Evolutionary conservation across 2,329 filamentous ascomycete genomes (phyloP).

Genomic region (Xylariaceae sp.): DNA sequence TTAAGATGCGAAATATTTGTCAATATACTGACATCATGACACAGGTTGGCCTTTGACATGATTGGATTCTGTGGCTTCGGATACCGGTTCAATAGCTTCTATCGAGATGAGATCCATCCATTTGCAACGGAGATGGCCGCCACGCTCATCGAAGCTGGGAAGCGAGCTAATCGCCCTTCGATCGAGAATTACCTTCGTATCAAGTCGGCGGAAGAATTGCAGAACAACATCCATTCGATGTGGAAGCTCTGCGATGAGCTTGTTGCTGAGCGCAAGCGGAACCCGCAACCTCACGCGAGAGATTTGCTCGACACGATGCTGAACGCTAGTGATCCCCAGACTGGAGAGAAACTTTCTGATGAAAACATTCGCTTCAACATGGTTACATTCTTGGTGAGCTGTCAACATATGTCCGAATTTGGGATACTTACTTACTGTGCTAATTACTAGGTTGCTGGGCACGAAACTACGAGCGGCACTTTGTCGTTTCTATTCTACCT

Average conservation of each 20-base stretch:
- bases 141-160: slow-evolving; percentile 19
- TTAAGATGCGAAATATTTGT: neutral
- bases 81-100: slow-evolving; percentile 28
- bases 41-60: slow-evolving; percentile 26
- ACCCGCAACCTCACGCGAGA: slow-evolving; percentile 19
- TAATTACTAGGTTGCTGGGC: slow-evolving; percentile 42
- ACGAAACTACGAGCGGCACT: slow-evolving; percentile 62
- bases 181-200: slow-evolving; percentile 15
- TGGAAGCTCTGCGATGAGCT: slow-evolving; percentile 25
- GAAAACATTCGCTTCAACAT: slow-evolving; percentile 25
- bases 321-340: slow-evolving; percentile 14
- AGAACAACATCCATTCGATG: slow-evolving; percentile 19
- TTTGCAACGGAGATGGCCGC: slow-evolving; percentile 19
- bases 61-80: slow-evolving; percentile 23
- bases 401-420: neutral
- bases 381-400: slow-evolving; percentile 27
- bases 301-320: slow-evolving; percentile 27
- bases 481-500: slow-evolving; percentile 56
- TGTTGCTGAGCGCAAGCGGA: slow-evolving; percentile 23
- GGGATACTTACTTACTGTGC: neutral
- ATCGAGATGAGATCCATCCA: slow-evolving; percentile 24
- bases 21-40: slow-evolving; percentile 1
- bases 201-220: slow-evolving; percentile 16
- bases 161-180: slow-evolving; percentile 17
- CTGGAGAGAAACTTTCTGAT: slow-evolving; percentile 21